Base-by-base conservation (phyloP, 2,329 filamentous ascomycete genomes). In the Pyricularia sp. region DNA sequence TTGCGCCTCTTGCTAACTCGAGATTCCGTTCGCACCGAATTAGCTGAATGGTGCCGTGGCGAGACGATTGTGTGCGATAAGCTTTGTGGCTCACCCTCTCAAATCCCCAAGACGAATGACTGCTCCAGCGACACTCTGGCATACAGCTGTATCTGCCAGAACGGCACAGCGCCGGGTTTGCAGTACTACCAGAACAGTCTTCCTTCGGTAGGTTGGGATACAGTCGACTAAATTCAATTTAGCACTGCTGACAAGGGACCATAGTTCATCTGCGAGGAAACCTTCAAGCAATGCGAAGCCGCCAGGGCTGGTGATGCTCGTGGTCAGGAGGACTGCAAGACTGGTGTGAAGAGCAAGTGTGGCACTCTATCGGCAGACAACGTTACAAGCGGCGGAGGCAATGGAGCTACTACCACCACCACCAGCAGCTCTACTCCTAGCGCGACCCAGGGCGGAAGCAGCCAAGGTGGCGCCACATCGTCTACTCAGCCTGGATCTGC, bases 161-260 rank as follows among this genome's bases (percentile, higher is more conserved):
- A 84, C 73, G 74, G 72, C 70, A 78, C 77, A 61, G 75, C 76
- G 7, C 82, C 82, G 16, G 80, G 79, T 66, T 78, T 85, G 60
- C 75, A 83, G 72, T 78, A 80, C 72, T 85, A 83, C 75, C 69
- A 67, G 62, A 78, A 84, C 75, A 83, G 82, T 2, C 74, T 85
- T 68, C 78, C 79, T 62, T 78, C 75, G 65, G 75, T 77, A 70
- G 68, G 74, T 69, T 61, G 5, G n/a, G 0, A 0, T 24, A 4
- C 12, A 31, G 10, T 10, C 22, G n/a, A 26, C 64, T 22, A 4
- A 4, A 7, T 26, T 30, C 31, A 26, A 62, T 62, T 33, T 44
- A n/a, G 40, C 60, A 26, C 68, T 66, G 49, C 71, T 71, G 62
- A 66, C 67, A 19, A 19, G 12, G 10, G 22, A 61, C 24, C 60